These are phyloP conservation scores for Debaryomycetaceae sp. DNA, from an alignment of 1,139 yeast species.

Conservation along the genomic window DNA sequence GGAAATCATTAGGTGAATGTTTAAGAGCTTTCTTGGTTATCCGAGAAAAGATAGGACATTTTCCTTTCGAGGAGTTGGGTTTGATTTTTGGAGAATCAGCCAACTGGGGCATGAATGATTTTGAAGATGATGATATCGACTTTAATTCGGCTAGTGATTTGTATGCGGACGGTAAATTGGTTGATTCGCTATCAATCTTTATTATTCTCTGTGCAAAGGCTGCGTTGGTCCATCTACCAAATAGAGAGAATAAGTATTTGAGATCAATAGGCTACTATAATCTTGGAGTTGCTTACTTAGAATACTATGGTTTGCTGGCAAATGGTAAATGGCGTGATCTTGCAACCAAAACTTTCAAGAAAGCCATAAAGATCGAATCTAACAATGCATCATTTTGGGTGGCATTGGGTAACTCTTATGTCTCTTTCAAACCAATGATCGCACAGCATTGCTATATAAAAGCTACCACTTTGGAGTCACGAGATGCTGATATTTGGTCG, in stretches of 20 bases:
- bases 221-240: conserved; percentile 27
- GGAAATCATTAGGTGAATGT: conserved; percentile 54
- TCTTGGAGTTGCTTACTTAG: conserved; percentile 62
- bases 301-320: conserved; percentile 39
- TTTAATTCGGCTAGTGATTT: conserved; percentile 7
- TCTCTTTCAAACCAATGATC: conserved; percentile 60
- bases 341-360: conserved; percentile 57
- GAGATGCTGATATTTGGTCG: conserved; percentile 72
- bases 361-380: conserved; percentile 68
- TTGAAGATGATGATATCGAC: conserved; percentile 11
- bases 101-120: neutral
- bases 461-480: conserved; percentile 66
- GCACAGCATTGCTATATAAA: conserved; percentile 92
- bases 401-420: conserved; percentile 69
- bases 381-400: conserved; percentile 76
- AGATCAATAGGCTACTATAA: conserved; percentile 65
- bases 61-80: conserved; percentile 43
- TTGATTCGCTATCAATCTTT: conserved; percentile 19
- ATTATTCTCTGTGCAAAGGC: conserved; percentile 28
- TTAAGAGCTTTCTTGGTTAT: conserved; percentile 43
- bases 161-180: conserved; percentile 13
- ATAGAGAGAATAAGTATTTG: conserved; percentile 42
- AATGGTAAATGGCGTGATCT: conserved; percentile 31
- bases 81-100: conserved; percentile 15
- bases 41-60: conserved; percentile 36